Conservation (phyloP, 2,329 filamentous ascomycete species). For the Neonectria sp. region DNA sequence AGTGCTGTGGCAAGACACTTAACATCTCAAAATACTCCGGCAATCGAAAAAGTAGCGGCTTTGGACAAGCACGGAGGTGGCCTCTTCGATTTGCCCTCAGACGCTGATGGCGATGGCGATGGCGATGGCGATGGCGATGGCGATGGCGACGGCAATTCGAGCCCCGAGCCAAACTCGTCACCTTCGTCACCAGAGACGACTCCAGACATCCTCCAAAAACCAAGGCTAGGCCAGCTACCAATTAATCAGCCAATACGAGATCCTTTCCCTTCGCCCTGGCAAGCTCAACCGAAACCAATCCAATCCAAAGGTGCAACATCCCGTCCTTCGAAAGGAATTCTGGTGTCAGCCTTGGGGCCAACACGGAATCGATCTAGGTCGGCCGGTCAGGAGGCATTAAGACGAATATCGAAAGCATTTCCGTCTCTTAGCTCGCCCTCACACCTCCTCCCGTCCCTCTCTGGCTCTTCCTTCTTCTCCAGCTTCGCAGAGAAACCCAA, state of each 20-base stretch:
- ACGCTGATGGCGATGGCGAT: constrained; percentile 38
- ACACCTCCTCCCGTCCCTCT: constrained; percentile 59
- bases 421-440: constrained; percentile 62
- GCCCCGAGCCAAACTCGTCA: constrained; percentile 40
- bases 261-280: constrained; percentile 50
- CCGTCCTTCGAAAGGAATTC: constrained; percentile 49
- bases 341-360: constrained; percentile 64
- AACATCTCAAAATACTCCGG: constrained; percentile 68
- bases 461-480: constrained; percentile 57
- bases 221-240: constrained; percentile 27
- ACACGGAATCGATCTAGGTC: constrained; percentile 68
- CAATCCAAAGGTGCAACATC: constrained; percentile 36
- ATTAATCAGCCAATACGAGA: constrained; percentile 21
- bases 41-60: constrained; percentile 70
- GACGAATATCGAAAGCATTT: constrained; percentile 69
- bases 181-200: constrained; percentile 38
- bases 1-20: constrained; percentile 70
- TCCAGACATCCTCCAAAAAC: constrained; percentile 15
- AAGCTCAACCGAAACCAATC: constrained; percentile 42
- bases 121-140: constrained; percentile 40
- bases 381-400: constrained; percentile 70
- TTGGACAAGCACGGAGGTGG: constrained; percentile 59
- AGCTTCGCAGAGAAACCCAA: constrained; percentile 53
- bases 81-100: constrained; percentile 45
- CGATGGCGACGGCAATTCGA: constrained; percentile 43